A percentile compares a stretch with the other conserved stretches of the same genome.
Evolutionary conservation across 768 basidiomycete genomes (phyloP).

Genomic region (Mycena haematopus): DNA sequence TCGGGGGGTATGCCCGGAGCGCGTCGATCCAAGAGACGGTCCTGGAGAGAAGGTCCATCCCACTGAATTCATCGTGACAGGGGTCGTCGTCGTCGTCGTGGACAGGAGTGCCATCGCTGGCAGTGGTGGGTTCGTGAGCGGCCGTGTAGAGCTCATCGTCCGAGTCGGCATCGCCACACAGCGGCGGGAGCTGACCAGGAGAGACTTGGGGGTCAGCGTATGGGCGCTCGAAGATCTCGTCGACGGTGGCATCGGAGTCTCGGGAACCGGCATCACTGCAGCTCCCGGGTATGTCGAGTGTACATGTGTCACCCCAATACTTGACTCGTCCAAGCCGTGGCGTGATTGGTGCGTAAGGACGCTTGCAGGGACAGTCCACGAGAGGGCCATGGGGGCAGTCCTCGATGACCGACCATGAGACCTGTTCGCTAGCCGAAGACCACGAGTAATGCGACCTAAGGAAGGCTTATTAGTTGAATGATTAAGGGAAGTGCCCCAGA

Average conservation of each 20-base stretch:
- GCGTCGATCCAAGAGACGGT: neutral
- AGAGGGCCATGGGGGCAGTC: neutral
- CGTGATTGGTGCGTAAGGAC: neutral
- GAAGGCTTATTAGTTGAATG: too few species aligned
- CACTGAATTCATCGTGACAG: neutral
- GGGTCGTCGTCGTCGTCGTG: too few species aligned
- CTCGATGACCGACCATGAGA: neutral
- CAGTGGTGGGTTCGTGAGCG: neutral
- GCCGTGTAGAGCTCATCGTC: constrained; percentile 15
- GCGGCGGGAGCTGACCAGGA: constrained; percentile 8
- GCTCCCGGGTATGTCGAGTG: too few species aligned
- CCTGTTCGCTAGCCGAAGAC: neutral
- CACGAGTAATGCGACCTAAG: constrained; percentile 5
- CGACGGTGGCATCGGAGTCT: neutral
- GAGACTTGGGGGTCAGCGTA: constrained; percentile 10
- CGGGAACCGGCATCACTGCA: neutral
- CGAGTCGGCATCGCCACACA: constrained; percentile 14
- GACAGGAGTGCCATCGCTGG: too few species aligned
- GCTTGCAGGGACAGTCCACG: neutral
- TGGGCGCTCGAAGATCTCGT: constrained; percentile 11
- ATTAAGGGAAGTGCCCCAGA: neutral
- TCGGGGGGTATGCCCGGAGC: neutral
- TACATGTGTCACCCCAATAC: too few species aligned
- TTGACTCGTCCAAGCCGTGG: too few species aligned
- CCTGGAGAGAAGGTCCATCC: neutral